Conservation (phyloP, 2,329 filamentous ascomycete species). For the Plenodomus lindquistii region DNA sequence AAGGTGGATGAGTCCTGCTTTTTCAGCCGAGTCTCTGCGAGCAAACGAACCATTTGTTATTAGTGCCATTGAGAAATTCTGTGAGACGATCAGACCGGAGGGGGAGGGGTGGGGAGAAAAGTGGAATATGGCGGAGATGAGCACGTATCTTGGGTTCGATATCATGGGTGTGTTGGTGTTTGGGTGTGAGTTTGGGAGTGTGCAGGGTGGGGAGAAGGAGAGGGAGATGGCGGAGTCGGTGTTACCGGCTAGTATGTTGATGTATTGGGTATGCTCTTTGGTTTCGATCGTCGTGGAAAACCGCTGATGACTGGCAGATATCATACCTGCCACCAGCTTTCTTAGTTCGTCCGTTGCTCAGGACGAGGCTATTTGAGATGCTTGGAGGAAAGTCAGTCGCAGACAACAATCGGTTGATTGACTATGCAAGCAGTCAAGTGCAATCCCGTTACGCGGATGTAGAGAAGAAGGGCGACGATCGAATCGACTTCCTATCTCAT, state of each 20-base stretch:
- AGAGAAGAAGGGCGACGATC: conserved; percentile 14
- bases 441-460: conserved; percentile 1
- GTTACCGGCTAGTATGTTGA: conserved; percentile 21
- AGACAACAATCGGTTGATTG: conserved; percentile 30
- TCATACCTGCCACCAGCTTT: conserved; percentile 20
- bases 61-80: conserved; percentile 42
- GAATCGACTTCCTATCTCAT: conserved; percentile 49
- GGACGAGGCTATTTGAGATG: conserved; percentile 21
- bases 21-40: conserved; percentile 46
- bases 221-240: conserved; percentile 28
- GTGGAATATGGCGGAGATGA: conserved; percentile 46
- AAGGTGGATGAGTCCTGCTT: conserved; percentile 47
- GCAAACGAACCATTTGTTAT: conserved; percentile 46
- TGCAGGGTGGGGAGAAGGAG: conserved; percentile 33
- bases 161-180: conserved; percentile 51
- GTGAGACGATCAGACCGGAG: conserved; percentile 20
- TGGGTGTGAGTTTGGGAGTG: conserved; percentile 41
- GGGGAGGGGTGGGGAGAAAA: conserved; percentile 40
- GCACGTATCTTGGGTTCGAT: conserved; percentile 50
- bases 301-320: conserved; percentile 7
- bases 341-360: conserved; percentile 22
- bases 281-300: not conserved
- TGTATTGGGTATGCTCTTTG: conserved; percentile 25
- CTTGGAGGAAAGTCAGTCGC: conserved; percentile 23
- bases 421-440: conserved; percentile 21